Base-by-base conservation (phyloP, 2,329 filamentous ascomycete genomes). In the Penicillium carneum region DNA sequence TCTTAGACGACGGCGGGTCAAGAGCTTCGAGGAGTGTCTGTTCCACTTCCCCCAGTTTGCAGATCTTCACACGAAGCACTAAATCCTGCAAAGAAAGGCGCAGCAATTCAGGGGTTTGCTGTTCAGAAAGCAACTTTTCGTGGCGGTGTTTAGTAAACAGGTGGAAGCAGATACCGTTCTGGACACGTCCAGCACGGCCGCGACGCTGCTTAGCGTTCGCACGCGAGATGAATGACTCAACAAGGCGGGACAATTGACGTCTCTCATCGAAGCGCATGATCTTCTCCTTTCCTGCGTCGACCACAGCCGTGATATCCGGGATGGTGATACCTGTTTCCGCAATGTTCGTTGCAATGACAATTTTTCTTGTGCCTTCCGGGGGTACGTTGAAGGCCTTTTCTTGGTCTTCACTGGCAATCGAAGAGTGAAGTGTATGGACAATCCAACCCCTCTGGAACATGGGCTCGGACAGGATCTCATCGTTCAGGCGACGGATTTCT, bases 281-380 rank as follows among this genome's bases (percentile, higher is more conserved):
- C 67, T 96, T 93, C 77, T 98, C 94, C 77, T 97, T 98, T 59
- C 95, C 95, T 0, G 93, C 93, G 76, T 99, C 95, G 61, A 99
- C 90, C 47, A 99, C 95, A 70, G 93, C 97, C 0, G 95, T 98
- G 33, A 99, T 92, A 74, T 99, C 95, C 1, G 95, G 95, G 67
- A 99, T 99, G 0, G 95, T 99, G 73, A 99, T 97, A 81, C 95
- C 95, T 0, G 95, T 99, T 77, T 99, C 95, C 4, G 95, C 95
- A 75, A 99, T 99, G 73, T 99, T 99, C 14, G 95, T 99, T 1
- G 95, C 93, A 57, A 99, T 85, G 1, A 99, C 94, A 65, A 99
- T 95, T 80, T 99, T 99, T 64, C 93, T 87, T 59, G 88, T 84
- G 0, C 94, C 94, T 3, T 84, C 84, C 0, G 93, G 92, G 6